Base-by-base conservation (phyloP, 306 rosid genomes). In the Pterocarpus santalinus region DNA sequence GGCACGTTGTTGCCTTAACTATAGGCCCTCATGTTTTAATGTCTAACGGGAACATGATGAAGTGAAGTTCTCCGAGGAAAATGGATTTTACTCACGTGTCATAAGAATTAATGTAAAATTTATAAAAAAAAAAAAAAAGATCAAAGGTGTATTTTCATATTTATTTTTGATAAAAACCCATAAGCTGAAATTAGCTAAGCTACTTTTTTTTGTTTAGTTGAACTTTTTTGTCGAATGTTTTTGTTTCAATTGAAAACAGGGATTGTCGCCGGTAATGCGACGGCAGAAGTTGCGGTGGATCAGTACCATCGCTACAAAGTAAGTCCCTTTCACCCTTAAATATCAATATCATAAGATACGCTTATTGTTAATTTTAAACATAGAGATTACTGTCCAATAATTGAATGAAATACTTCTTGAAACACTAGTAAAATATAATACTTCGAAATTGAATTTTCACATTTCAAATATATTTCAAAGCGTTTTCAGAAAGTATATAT, bases 291-390 rank as follows among this genome's bases (percentile, higher is more conserved):
- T 47, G 65, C 99, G 0, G 99, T 93, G 33, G 99, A 95, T 85
- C 97, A 95, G 74, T 95, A 95, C 80, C 99, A 95, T 73, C 97
- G 89, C 46, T 95, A 93, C 83, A 89, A 84, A 83, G 99, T 91
- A 67, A 88, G 82, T 69, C 51, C 2, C 39, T 7, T 51, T 11
- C 7, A 41, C 17, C 22, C 60, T 57, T 51, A 1, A 41, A 16
- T 61, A 12, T 15, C 12, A 2, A 58, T 9, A 36, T 3, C 5
- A 36, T 5, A 36, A 36, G 39, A 36, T 2, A 36, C 5, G 39
- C 39, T 36, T 5, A 36, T 36, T 36, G 39, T 36, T 36, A 36
- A 36, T 36, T 36, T 36, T 36, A 36, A 38, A 11, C 11, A 17
- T 22, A 28, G 33, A 51, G 4, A 5, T 72, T 34, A 8, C 64